Evolutionary conservation across 148 eudicot genomes (phyloP).

Genomic region (Camellia lanceoleosa): DNA sequence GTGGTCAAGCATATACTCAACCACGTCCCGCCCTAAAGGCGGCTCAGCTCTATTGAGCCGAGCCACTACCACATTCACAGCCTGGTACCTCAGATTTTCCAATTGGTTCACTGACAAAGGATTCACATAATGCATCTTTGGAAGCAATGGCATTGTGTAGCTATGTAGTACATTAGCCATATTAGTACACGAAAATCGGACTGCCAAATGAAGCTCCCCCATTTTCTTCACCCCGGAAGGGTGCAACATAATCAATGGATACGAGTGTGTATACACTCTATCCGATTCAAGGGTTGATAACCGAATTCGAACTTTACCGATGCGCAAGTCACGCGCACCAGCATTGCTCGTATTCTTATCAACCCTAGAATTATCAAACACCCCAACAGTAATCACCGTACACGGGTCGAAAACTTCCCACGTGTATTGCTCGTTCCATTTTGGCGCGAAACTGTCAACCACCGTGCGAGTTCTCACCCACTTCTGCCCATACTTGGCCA

Average conservation of each 20-base stretch:
- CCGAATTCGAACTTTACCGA: slow-evolving; percentile 86
- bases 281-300: slow-evolving; percentile 79
- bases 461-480: slow-evolving; percentile 89
- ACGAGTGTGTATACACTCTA: slow-evolving; percentile 82
- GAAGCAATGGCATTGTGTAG: slow-evolving; percentile 68
- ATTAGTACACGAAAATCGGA: slow-evolving; percentile 69
- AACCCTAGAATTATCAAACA: slow-evolving; percentile 71
- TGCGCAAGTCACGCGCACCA: slow-evolving; percentile 55
- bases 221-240: slow-evolving; percentile 90
- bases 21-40: slow-evolving; percentile 78
- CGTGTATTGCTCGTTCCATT: slow-evolving; percentile 98
- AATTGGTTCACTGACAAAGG: slow-evolving; percentile 79
- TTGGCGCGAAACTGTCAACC: slow-evolving; percentile 69
- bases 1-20: slow-evolving; percentile 93
- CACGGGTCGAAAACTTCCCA: slow-evolving; percentile 99
- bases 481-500: slow-evolving; percentile 91
- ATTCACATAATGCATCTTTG: slow-evolving; percentile 80
- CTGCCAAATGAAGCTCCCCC: slow-evolving; percentile 94
- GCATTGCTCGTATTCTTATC: slow-evolving; percentile 40
- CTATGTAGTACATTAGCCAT: slow-evolving; percentile 73
- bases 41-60: slow-evolving; percentile 81
- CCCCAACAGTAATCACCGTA: slow-evolving; percentile 85
- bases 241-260: slow-evolving; percentile 76
- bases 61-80: slow-evolving; percentile 62
- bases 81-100: slow-evolving; percentile 77